Conservation (phyloP, 305 asterid genomes). For the Fraxinus velutina region DNA sequence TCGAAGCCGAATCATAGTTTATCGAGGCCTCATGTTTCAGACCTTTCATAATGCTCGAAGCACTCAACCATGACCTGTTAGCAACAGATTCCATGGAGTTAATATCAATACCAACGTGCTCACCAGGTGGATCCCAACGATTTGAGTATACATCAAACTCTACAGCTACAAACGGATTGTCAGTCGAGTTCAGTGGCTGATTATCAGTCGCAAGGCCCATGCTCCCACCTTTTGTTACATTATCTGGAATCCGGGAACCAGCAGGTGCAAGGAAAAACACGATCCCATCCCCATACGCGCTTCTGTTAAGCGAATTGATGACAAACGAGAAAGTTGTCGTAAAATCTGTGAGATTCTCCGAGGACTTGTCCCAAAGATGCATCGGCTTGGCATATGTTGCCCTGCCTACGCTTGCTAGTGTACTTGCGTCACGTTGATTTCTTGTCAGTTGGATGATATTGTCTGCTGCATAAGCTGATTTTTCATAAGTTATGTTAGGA, state of each 20-base stretch:
- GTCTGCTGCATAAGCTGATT: slow-evolving; percentile 8
- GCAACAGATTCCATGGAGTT: too few species aligned
- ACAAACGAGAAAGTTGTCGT: slow-evolving; percentile 29
- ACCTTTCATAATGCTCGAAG: too few species aligned
- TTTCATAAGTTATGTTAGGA: slow-evolving; percentile 15
- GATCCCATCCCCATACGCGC: slow-evolving; percentile 26
- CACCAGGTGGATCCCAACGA: too few species aligned
- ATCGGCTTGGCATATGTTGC: slow-evolving; percentile 24
- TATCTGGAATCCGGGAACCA: slow-evolving; percentile 16
- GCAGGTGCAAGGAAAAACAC: slow-evolving; percentile 32
- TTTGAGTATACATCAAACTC: slow-evolving; percentile 17
- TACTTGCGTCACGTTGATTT: neutral
- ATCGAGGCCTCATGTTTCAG: slow-evolving; percentile 8
- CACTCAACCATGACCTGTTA: too few species aligned
- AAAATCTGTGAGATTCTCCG: slow-evolving; percentile 27
- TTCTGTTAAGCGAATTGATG: slow-evolving; percentile 13
- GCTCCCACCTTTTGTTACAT: neutral
- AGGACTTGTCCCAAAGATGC: slow-evolving; percentile 29
- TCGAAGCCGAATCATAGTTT: slow-evolving; percentile 18
- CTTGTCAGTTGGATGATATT: slow-evolving; percentile 13
- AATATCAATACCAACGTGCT: too few species aligned
- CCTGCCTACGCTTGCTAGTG: slow-evolving; percentile 25
- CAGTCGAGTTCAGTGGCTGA: neutral
- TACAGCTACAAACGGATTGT: slow-evolving; percentile 25
- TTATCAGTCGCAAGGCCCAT: slow-evolving; percentile 25